Evolutionary conservation across 2,329 filamentous ascomycete genomes (phyloP).

Genomic region (Daldinia sp.): DNA sequence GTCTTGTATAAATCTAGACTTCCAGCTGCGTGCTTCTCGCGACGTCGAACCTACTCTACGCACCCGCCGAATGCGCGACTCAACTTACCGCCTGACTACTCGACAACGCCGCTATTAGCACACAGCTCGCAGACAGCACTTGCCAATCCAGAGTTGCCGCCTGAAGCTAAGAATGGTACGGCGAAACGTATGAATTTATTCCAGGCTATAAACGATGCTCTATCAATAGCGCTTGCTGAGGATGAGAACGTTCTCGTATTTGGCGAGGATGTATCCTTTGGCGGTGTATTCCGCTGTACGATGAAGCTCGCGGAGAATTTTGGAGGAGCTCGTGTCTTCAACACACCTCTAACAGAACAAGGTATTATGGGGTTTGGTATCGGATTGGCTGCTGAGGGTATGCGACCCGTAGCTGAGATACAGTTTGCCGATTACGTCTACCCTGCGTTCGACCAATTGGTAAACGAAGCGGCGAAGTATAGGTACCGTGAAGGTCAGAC

Average conservation of each 20-base stretch:
- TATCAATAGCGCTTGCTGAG: constrained; percentile 82
- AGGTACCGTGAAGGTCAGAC: constrained; percentile 77
- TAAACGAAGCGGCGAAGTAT: constrained; percentile 92
- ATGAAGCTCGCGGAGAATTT: constrained; percentile 91
- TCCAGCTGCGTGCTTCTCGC: constrained; percentile 13
- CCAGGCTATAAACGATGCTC: constrained; percentile 91
- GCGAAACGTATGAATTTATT: constrained; percentile 94
- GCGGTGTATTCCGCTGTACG: constrained; percentile 94
- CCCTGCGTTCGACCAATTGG: constrained; percentile 92
- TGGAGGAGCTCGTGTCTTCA: constrained; percentile 91
- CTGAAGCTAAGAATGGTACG: constrained; percentile 72
- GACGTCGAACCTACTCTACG: constrained; percentile 61
- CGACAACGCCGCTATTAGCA: constrained; percentile 81
- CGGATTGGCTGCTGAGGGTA: constrained; percentile 88
- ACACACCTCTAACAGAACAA: constrained; percentile 94
- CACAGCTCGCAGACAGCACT: constrained; percentile 82
- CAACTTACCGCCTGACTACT: constrained; percentile 90
- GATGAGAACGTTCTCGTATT: constrained; percentile 92
- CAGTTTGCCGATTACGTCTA: constrained; percentile 97
- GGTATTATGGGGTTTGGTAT: constrained; percentile 95
- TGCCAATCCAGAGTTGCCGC: constrained; percentile 76
- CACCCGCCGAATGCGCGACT: constrained; percentile 73
- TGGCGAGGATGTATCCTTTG: constrained; percentile 96
- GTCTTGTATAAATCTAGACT: constrained; percentile 19
- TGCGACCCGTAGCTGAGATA: constrained; percentile 93